A percentile compares a stretch with the other conserved stretches of the same genome.
These are phyloP conservation scores for Ligustrum vulgare DNA, from an alignment of 257 asterid genomes.

Conservation along the genomic window DNA sequence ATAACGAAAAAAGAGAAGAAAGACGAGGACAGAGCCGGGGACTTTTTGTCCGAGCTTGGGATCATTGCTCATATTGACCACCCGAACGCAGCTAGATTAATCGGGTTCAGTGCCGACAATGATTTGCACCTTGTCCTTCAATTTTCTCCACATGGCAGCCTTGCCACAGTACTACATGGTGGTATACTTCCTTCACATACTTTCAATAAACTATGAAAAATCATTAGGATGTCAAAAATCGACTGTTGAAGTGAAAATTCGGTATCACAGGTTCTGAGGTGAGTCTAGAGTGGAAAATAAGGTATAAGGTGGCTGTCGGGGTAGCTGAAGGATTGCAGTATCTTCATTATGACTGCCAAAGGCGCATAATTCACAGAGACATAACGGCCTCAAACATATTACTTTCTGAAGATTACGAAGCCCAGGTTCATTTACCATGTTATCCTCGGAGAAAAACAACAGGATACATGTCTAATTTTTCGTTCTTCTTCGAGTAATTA, in stretches of 20 bases:
- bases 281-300: conserved; percentile 59
- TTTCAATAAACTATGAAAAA: background rate
- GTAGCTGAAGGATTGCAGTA: conserved; percentile 85
- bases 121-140: conserved; percentile 87
- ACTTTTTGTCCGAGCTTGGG: conserved; percentile 87
- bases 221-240: background rate
- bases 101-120: conserved; percentile 76
- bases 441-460: background rate
- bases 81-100: conserved; percentile 70
- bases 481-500: background rate
- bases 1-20: conserved; percentile 58
- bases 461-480: background rate
- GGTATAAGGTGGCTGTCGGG: conserved; percentile 75
- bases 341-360: conserved; percentile 77
- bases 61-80: conserved; percentile 90
- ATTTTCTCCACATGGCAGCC: conserved; percentile 74
- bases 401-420: conserved; percentile 69
- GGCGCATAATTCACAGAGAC: conserved; percentile 90
- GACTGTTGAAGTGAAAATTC: conserved; percentile 26
- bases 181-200: conserved; percentile 24
- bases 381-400: conserved; percentile 92
- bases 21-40: conserved; percentile 77
- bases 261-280: conserved; percentile 52
- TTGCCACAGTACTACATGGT: conserved; percentile 72
- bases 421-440: conserved; percentile 57